Evolutionary conservation across 192 early-diverging fungal species (phyloP).

Genomic region (Coemansia sp.): DNA sequence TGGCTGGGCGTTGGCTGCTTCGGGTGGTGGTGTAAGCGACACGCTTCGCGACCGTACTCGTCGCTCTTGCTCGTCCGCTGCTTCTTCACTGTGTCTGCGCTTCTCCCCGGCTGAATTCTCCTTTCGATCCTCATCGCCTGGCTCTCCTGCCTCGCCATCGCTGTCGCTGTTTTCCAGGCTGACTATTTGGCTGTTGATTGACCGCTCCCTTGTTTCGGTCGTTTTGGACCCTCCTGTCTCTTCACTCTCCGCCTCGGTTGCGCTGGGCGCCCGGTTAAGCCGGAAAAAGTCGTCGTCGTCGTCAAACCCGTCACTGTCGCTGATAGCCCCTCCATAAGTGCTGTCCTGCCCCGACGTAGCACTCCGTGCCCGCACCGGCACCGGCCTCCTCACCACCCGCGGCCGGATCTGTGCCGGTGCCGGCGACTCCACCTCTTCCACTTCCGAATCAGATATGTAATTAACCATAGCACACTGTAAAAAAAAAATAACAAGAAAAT

Average conservation of each 20-base stretch:
- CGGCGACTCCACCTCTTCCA: conserved; percentile 13
- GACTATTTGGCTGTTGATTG: neutral
- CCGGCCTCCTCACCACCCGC: conserved; percentile 12
- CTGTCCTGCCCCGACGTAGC: neutral
- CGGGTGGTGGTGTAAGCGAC: conserved; percentile 54
- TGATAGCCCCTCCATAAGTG: neutral
- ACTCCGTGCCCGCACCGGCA: conserved; percentile 5
- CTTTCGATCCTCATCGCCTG: neutral
- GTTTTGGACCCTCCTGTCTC: too few species aligned
- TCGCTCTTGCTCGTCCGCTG: conserved; percentile 4
- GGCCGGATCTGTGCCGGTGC: conserved; percentile 1
- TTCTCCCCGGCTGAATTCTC: neutral
- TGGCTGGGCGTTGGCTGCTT: neutral
- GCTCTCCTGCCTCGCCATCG: conserved; percentile 2
- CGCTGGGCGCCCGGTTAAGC: neutral
- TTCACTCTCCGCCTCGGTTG: neutral
- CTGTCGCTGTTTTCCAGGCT: conserved; percentile 9
- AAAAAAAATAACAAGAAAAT: neutral
- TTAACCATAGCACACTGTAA: too few species aligned
- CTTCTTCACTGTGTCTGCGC: neutral
- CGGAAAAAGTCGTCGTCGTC: conserved; percentile 23
- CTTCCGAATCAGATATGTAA: conserved; percentile 22
- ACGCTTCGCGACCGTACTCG: conserved; percentile 38
- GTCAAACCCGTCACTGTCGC: conserved; percentile 14
- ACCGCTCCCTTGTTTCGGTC: neutral